These are phyloP conservation scores for Pseudocercospora cruenta DNA, from an alignment of 2,329 filamentous ascomycete species.

Conservation along the genomic window DNA sequence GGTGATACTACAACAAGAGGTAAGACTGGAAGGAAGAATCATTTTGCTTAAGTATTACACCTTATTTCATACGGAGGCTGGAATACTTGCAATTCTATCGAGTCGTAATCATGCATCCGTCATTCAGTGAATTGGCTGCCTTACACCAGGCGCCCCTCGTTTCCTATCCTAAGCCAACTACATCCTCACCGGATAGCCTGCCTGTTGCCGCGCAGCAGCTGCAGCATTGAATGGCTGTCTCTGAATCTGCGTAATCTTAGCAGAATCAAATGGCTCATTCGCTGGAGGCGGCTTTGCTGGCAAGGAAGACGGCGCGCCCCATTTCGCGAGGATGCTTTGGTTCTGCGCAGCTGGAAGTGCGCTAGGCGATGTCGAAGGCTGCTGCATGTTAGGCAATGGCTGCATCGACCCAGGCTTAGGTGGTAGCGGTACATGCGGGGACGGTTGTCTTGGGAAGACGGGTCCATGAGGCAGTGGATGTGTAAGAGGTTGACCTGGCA, in stretches of 20 bases:
- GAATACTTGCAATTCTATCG: background rate
- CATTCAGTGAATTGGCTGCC: background rate
- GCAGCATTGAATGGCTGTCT: constrained; percentile 27
- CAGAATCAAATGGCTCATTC: constrained; percentile 34
- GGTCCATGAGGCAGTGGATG: constrained; percentile 44
- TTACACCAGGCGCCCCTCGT: background rate
- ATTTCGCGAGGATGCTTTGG: constrained; percentile 59
- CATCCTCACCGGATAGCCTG: constrained; percentile 5
- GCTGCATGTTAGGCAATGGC: constrained; percentile 19
- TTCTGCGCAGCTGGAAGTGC: constrained; percentile 32
- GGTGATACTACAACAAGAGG: background rate
- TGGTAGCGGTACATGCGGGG: constrained; percentile 39
- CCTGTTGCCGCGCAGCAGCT: constrained; percentile 25
- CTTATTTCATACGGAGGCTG: constrained; percentile 1
- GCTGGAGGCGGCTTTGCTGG: constrained; percentile 60
- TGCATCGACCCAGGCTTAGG: constrained; percentile 34
- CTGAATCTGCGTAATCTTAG: constrained; percentile 25
- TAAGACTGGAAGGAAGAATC: background rate
- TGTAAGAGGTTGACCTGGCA: constrained; percentile 32
- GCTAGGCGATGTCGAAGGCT: constrained; percentile 1
- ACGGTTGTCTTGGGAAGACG: constrained; percentile 41
- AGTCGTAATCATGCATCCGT: constrained; percentile 6
- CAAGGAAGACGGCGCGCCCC: constrained; percentile 57
- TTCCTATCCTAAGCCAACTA: background rate
- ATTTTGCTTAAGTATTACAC: background rate